Conservation (phyloP, 2,329 filamentous ascomycete species). For the Cytospora piceicola region DNA sequence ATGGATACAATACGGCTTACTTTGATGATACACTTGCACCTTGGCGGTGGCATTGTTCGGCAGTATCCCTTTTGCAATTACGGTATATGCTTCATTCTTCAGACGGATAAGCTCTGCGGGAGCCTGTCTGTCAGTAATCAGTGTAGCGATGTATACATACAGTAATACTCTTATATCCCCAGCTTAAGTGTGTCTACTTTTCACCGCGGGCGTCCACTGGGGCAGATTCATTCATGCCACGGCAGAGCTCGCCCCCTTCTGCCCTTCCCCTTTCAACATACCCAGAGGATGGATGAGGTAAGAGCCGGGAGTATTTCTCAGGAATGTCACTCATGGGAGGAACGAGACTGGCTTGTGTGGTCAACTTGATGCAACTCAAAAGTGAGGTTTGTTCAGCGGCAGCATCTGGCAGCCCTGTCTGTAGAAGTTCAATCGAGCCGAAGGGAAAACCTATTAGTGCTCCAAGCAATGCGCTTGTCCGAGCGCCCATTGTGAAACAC, state of each 20-base stretch:
- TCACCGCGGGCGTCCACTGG: background rate
- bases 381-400: background rate
- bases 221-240: background rate
- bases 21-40: background rate
- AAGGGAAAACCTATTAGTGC: background rate
- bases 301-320: too few species aligned
- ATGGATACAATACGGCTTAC: background rate
- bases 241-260: background rate
- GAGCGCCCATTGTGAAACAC: slow-evolving; percentile 9
- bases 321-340: background rate
- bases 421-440: background rate
- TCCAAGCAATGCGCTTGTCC: slow-evolving; percentile 1
- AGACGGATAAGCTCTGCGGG: background rate
- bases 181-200: background rate
- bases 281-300: background rate
- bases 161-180: background rate
- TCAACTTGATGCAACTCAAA: too few species aligned
- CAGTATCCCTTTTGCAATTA: background rate
- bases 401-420: background rate
- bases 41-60: background rate
- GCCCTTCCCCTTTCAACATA: too few species aligned
- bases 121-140: background rate
- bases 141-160: background rate
- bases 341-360: background rate
- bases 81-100: background rate